phyloP scores from a whole-genome alignment of 2,329 filamentous ascomycete genomes.

The Claviceps citrina region DNA sequence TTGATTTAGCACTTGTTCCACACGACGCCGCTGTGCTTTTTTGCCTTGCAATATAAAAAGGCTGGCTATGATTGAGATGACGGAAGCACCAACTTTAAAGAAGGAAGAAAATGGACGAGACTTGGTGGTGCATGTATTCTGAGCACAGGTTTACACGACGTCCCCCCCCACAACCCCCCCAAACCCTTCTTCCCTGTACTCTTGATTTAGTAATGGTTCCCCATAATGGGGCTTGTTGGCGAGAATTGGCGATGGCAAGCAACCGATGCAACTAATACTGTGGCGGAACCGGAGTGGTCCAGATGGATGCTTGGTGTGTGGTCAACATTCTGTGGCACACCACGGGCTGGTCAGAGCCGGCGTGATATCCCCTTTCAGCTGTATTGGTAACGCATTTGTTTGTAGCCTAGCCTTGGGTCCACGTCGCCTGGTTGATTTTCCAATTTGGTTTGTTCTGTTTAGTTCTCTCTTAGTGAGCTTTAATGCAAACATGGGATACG shows the following conservation, averaged over 20 bases:
- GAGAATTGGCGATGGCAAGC: slow-evolving; percentile 7
- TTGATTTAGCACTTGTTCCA: slow-evolving; percentile 18
- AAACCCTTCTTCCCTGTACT: too few relatives aligned
- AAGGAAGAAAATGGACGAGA: slow-evolving; percentile 6
- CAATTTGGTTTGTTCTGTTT: slow-evolving; percentile 30
- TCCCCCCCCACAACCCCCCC: not conserved
- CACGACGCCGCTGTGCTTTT: slow-evolving; percentile 16
- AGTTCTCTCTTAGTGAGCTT: slow-evolving; percentile 41
- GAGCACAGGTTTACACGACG: slow-evolving; percentile 2
- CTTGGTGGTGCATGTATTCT: slow-evolving; percentile 6
- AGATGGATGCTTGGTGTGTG: slow-evolving; percentile 5
- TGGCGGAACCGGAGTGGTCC: slow-evolving; percentile 5
- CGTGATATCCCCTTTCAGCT: slow-evolving; percentile 9
- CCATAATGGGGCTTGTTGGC: slow-evolving; percentile 1
- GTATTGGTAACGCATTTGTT: slow-evolving; percentile 16
- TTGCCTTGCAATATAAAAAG: slow-evolving; percentile 15
- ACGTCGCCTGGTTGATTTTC: slow-evolving; percentile 14
- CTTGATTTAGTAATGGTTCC: slow-evolving; percentile 4
- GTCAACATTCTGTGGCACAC: slow-evolving; percentile 10
- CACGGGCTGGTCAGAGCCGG: slow-evolving; percentile 3
- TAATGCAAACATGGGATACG: slow-evolving; percentile 47
- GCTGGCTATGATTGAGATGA: slow-evolving; percentile 18
- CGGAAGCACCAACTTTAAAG: slow-evolving; percentile 13
- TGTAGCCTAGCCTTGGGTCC: slow-evolving; percentile 13
- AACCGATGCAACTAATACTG: slow-evolving; percentile 7